These are phyloP conservation scores for Lyophyllum semitale DNA, from an alignment of 768 basidiomycete genomes.

Conservation along the genomic window DNA sequence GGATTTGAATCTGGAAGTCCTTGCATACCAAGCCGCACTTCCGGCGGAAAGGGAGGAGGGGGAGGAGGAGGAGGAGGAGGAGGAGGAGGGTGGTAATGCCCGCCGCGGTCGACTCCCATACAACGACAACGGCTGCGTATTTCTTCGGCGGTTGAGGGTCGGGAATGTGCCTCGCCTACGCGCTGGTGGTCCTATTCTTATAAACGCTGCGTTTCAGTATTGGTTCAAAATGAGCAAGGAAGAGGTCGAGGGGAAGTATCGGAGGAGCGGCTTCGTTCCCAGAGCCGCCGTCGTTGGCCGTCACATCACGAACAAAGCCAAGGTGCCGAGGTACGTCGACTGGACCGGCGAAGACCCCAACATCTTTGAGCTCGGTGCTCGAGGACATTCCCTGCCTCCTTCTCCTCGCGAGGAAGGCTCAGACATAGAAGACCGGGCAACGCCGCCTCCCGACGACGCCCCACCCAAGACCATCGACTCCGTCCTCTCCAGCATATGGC, in stretches of 20 bases:
- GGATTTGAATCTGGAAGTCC: not conserved
- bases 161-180: not conserved
- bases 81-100: not conserved
- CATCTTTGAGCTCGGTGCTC: not conserved
- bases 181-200: not conserved
- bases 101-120: not conserved
- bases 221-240: not conserved
- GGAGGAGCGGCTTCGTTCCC: not conserved
- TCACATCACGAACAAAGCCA: not conserved
- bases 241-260: not conserved
- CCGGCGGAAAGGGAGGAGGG: not conserved
- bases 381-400: not conserved
- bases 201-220: not conserved
- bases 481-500: not conserved
- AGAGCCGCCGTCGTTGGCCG: not conserved
- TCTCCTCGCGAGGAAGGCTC: not conserved
- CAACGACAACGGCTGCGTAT: slow-evolving; percentile 13
- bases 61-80: slow-evolving; percentile 8
- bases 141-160: slow-evolving; percentile 4
- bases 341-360: not conserved
- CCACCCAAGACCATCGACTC: not conserved
- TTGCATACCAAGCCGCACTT: not conserved
- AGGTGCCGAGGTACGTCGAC: not conserved
- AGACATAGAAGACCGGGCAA: not conserved
- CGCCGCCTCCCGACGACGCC: not conserved